A percentile compares a stretch with the other conserved stretches of the same genome.
phyloP scores from a whole-genome alignment of 768 basidiomycete genomes.

The Boletus barrowsii region DNA sequence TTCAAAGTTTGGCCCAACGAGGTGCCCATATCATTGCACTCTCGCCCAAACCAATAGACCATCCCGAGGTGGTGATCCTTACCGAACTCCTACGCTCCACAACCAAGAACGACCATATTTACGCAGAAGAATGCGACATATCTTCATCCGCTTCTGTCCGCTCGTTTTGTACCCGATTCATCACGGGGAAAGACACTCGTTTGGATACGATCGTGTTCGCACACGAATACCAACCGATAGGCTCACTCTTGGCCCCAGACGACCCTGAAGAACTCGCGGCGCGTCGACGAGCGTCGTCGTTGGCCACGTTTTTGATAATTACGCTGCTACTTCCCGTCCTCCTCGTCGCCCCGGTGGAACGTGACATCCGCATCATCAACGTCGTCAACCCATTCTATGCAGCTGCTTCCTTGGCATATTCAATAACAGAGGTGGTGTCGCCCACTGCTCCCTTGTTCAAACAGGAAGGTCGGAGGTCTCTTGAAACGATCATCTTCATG shows the following conservation, averaged over 20 bases:
- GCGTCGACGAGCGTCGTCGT: conserved; percentile 45
- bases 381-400: conserved; percentile 89
- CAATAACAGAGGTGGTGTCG: conserved; percentile 26
- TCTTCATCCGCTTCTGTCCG: conserved; percentile 63
- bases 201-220: conserved; percentile 78
- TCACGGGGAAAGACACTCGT: conserved; percentile 60
- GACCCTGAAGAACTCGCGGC: conserved; percentile 33
- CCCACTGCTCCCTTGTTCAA: conserved; percentile 38
- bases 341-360: conserved; percentile 79
- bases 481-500: conserved; percentile 61
- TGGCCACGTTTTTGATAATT: conserved; percentile 74
- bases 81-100: conserved; percentile 64
- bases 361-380: conserved; percentile 86
- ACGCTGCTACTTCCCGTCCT: conserved; percentile 79
- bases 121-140: conserved; percentile 75
- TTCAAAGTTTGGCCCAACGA: conserved; percentile 64
- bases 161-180: conserved; percentile 65
- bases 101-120: conserved; percentile 74
- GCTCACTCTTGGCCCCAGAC: conserved; percentile 38
- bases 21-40: conserved; percentile 82
- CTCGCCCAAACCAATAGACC: conserved; percentile 52
- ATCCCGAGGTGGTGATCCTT: conserved; percentile 51
- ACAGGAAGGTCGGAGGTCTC: conserved; percentile 62
- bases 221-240: conserved; percentile 72
- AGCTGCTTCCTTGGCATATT: conserved; percentile 56